A percentile compares a stretch with the other conserved stretches of the same genome.
phyloP scores from a whole-genome alignment of 371 early-diverging fungal genomes.

The Mucor mucedo region DNA sequence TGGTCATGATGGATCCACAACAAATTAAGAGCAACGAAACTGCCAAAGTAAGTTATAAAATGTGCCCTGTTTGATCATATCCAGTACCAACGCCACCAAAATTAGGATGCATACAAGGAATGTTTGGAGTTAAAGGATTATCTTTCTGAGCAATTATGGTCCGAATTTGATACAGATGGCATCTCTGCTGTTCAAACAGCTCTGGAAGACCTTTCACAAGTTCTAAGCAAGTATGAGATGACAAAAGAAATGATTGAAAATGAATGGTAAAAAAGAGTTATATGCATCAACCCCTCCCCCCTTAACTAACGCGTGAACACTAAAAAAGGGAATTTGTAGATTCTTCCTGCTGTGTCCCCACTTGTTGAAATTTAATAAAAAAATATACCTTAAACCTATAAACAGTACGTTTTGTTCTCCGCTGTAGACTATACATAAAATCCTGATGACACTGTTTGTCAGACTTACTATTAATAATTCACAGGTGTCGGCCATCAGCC shows the following conservation, averaged over 20 bases:
- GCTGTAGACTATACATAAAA: neutral
- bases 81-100: too few species aligned
- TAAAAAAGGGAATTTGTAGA: conserved; percentile 20
- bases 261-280: conserved; percentile 18
- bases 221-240: conserved; percentile 39
- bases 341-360: conserved; percentile 18
- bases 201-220: conserved; percentile 37
- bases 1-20: conserved; percentile 40
- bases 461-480: too few species aligned
- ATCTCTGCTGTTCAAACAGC: conserved; percentile 35
- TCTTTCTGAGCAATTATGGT: conserved; percentile 52
- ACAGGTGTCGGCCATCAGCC: too few species aligned
- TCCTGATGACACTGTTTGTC: too few species aligned
- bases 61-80: too few species aligned
- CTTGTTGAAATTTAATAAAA: conserved; percentile 6
- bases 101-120: conserved; percentile 45
- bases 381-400: neutral
- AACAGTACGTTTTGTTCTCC: neutral
- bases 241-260: conserved; percentile 31
- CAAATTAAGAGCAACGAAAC: conserved; percentile 45
- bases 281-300: too few species aligned
- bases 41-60: conserved; percentile 30
- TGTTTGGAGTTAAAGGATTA: conserved; percentile 43
- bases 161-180: conserved; percentile 39
- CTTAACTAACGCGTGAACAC: neutral